Evolutionary conservation across 805 yeast genomes (phyloP), one percentile per base, ranked within the genome.

Genomic region (Scheffersomyces lignosus): DNA sequence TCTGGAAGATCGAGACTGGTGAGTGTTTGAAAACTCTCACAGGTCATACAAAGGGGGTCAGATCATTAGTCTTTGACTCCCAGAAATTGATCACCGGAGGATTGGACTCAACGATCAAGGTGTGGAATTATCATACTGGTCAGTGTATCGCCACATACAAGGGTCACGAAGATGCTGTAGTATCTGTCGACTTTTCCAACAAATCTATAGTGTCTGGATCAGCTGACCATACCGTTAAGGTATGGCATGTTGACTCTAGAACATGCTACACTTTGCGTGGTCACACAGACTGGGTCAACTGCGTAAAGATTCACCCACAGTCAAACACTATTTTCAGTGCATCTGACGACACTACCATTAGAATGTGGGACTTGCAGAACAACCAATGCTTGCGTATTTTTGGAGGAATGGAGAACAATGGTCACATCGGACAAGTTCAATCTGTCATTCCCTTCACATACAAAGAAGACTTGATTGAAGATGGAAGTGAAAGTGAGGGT

Each of bases 101-200:
- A 1, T 71, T 88, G 56, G 99, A 93, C 64, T 77, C 83, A 31
- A 88, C 96, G 0, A 88, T 93, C 44, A 83, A 90, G 50, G 95
- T 93, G 26, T 93, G 99, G 99, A 89, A 91, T 64, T 88, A 88
- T 62, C 83, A 84, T 46, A 88, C 96, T 0, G 99, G 99, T 25
- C 85, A 86, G 58, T 91, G 97, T 55, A 81, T 93, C 15, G 85
- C 96, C 5, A 90, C 98, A 0, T 89, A 93, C 62, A 72, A 91
- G 27, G 98, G 98, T 3, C 98, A 93, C 64, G 82, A 81, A 33
- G 93, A 85, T 52, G 81, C 87, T 34, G 96, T 93, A 3, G 71
- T 85, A 28, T 78, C 87, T 46, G 88, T 93, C 35, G 97, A 91
- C 60, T 86, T 88, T 48, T 72, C 71, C 45, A 75, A 78, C 45